Base-by-base conservation (phyloP, 2,329 filamentous ascomycete species). In the Diaporthe citrichinensis region DNA sequence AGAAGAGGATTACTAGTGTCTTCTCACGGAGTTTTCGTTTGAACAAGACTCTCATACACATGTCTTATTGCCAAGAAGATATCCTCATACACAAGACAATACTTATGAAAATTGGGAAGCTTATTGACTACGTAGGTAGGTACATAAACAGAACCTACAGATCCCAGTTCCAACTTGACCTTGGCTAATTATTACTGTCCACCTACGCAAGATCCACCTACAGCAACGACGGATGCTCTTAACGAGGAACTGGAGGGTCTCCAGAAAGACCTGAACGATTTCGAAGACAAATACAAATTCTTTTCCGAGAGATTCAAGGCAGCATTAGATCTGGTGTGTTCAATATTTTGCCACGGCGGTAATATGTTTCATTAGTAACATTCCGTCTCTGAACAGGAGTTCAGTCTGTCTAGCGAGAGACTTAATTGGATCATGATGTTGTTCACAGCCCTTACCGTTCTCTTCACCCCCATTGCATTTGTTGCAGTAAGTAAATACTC, bases 51-150 rank as follows among this genome's bases (percentile, higher is more conserved):
- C 59, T 62, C 20, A 28, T 62, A 20, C 59, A 46, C n/a, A 62
- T 62, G 59, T 62, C 59, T 20, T 62, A 44, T 23, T 62, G 59
- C 25, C 59, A 62, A 62, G 59, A 44, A 44, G 59, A 28, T 17
- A 62, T 62, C 4, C 59, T 14, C 15, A 23, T 44, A 14, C 59
- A 62, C 9, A 44, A 44, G 14, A 62, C 39, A 46, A 20, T 41
- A n/a, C 59, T 62, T 4, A 20, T 10, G n/a, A 62, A 62, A 14
- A 62, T 62, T 28, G 4, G n/a, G 36, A 61, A n/a, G 20, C 58
- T 61, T 31, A n/a, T 41, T 2, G 12, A 17, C 1, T 15, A 61
- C 34, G 23, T 12, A 17, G n/a, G 36, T 41, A 61, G 3, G 36
- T 41, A 23, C 20, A 28, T 3, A 15, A 41, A 15, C 8, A 8